Base-by-base conservation (phyloP, 1,284 basidiomycete genomes). In the Rugiboletus extremiorientalis region DNA sequence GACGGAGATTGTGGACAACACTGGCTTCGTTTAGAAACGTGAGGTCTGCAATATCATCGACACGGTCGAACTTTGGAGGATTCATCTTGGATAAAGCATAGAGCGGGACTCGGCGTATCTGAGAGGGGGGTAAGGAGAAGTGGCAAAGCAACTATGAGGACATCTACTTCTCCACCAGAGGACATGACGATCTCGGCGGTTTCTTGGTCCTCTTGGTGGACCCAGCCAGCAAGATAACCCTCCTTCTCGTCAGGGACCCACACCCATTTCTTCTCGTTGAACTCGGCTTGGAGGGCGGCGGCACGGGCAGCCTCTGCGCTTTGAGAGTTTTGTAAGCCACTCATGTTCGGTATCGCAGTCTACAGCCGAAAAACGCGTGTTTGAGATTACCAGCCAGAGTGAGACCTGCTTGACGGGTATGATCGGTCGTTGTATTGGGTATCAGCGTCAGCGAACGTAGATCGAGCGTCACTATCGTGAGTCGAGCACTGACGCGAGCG, bases 11-110 rank as follows among this genome's bases (percentile, higher is more conserved):
- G 72, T 99, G 95, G 27, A 99, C 96, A 31, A 99, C 97, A 65
- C 94, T 96, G 14, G 97, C 96, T 81, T 99, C 97, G 73, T 99
- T 99, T 60, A 99, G 79, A 75, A 96, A 98, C 2, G 97, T 99
- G 61, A 99, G 81, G 75, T 99, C 96, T 45, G 97, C 97, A 66
- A 99, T 99, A 75, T 99, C 97, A 64, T 96, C 95, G 5, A 95
- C 96, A 47, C 94, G 86, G 76, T 99, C 96, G 72, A 99, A 99
- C 76, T 98, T 97, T 44, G 96, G 96, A 16, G 96, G 97, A 69
- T 99, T 99, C 92, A 96, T 96, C 79, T 94, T 95, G 65, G 89
- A 94, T 43, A 96, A 75, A 23, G 86, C 83, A 64, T 92, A 88
- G 54, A 92, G 78, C 6, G 89, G 87, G 10, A 96, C 82, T 56